Percentiles rank a stretch among this genome's conserved stretches.
phyloP scores from a whole-genome alignment of 1,284 basidiomycete genomes.

The Ustilago cynodontis region DNA sequence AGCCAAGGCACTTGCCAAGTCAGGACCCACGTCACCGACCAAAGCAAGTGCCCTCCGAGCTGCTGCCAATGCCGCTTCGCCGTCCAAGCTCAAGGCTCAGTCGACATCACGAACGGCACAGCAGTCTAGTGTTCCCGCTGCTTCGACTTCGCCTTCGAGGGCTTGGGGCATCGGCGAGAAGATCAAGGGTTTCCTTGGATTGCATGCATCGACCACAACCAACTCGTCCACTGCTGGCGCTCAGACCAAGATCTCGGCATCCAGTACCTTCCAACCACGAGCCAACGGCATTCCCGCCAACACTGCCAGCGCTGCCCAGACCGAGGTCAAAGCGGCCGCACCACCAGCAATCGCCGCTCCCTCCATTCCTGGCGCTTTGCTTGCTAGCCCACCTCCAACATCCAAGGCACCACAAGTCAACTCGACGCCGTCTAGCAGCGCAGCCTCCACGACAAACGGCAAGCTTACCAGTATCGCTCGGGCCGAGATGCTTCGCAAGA shows the following conservation, averaged over 20 bases:
- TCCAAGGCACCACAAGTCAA: conserved; percentile 31
- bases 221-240: conserved; percentile 22
- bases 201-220: conserved; percentile 44
- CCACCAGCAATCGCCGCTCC: conserved; percentile 12
- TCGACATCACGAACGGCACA: conserved; percentile 22
- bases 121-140: conserved; percentile 22
- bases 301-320: not conserved
- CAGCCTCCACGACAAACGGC: conserved; percentile 23
- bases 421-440: conserved; percentile 30
- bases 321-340: conserved; percentile 14
- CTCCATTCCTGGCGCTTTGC: conserved; percentile 37
- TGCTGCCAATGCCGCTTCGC: conserved; percentile 36
- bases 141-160: conserved; percentile 42
- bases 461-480: conserved; percentile 53
- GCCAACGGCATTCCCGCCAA: conserved; percentile 16
- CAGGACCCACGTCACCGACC: conserved; percentile 43
- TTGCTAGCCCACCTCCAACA: conserved; percentile 32
- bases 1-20: conserved; percentile 39
- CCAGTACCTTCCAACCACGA: conserved; percentile 38
- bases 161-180: conserved; percentile 55
- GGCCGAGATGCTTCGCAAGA: conserved; percentile 53
- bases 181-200: conserved; percentile 59
- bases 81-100: conserved; percentile 34
- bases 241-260: conserved; percentile 43
- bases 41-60: conserved; percentile 44